Base-by-base conservation (phyloP, 2,329 filamentous ascomycete genomes). In the Fusarium chaquense region DNA sequence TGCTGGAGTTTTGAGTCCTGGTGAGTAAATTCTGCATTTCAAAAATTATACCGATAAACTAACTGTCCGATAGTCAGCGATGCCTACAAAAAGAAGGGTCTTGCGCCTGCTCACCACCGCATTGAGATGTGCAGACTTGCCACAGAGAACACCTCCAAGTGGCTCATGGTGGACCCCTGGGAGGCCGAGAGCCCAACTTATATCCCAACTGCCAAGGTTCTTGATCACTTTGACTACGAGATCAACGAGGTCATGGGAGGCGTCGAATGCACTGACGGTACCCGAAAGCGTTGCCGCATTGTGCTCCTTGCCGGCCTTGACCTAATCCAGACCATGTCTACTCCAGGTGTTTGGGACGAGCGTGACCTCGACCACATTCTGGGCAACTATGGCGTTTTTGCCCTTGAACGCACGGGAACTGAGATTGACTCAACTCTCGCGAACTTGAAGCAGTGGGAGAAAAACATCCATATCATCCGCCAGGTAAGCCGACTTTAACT, bases 191-290 rank as follows among this genome's bases (percentile, higher is more conserved):
- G 81, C 88, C 90, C 75, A 86, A 92, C 71, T 9, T 98, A 97
- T 78, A 90, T 93, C 67, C 93, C 94, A 18, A 98, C 95, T 1
- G 95, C 94, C 40, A 88, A 91, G 73, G 94, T 97, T 41, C 84
- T 98, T 50, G 93, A 97, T 76, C 95, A 98, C 80, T 96, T 98
- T 74, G 90, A 97, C 71, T 83, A 95, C 76, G 93, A 98, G 78
- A 93, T 98, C 77, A 97, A 98, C 78, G 76, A 80, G 53, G 86
- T 88, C 26, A 87, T 93, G 45, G 94, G 94, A 9, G 94, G 94
- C 12, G 88, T 96, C 32, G 86, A 92, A 74, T 87, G 86, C 47
- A 84, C 86, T 22, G 86, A 91, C 70, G 93, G 93, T 62, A 83
- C 84, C 55, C 88, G 86, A 76, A 91, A 89, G 78, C 81, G 81